Base-by-base conservation (phyloP, 306 rosid genomes). In the Gynostemma pentaphyllum region DNA sequence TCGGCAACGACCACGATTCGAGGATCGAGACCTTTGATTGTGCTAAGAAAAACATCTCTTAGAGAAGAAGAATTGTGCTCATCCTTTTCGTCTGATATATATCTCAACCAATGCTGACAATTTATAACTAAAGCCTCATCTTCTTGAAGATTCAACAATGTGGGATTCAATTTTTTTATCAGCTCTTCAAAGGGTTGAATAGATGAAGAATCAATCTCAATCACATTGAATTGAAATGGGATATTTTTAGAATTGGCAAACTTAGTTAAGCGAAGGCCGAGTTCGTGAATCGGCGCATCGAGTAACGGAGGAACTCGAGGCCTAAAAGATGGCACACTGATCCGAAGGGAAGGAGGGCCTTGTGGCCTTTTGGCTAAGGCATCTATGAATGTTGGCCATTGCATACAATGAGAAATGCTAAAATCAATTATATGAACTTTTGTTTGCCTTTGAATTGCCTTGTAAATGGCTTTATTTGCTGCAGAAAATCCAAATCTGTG, bases 341-440 rank as follows among this genome's bases (percentile, higher is more conserved):
- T 76, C 65, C 84, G 74, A 70, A 92, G 83, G 5, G 72, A 70
- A 72, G 98, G 90, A 78, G 96, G 95, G 1, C 96, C 95, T 71
- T 84, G 82, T 0, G 84, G 94, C 42, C 85, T 74, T 75, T 86
- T 88, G 14, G 94, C 87, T 62, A 88, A 74, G 1, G 80, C 77
- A 69, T 88, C 96, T 8, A 92, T 92, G 13, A 92, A 79, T 62
- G 98, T 92, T 52, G 98, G 98, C 98, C 98, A 92, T n/a, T 92
- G 98, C 98, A 92, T 86, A 72, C 98, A 86, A 45, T 87, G 87
- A 2, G 94, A 86, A 66, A 82, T 79, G 57, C 98, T 92, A 68
- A 92, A 92, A 74, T 92, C 98, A 42, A 92, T 52, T 67, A 92
- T 69, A 61, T 92, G 96, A 24, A 92, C 89, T 57, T 69, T 84